Evolutionary conservation across 164 flowering plant genomes (phyloP), one percentile per base, ranked within the genome.

Genomic region (Buxus sempervirens): DNA sequence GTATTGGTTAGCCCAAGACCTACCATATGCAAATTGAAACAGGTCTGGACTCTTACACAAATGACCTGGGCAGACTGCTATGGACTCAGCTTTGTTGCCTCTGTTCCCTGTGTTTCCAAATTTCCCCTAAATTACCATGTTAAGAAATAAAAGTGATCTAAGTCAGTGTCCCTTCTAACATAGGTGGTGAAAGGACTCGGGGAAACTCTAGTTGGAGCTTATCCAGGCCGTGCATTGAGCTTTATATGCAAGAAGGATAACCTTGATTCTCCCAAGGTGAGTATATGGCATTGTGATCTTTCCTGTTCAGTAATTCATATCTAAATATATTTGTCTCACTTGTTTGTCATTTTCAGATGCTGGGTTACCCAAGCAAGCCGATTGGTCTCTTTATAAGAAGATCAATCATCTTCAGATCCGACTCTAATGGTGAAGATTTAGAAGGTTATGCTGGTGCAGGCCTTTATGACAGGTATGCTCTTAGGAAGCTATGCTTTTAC

Each of bases 381-480:
- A 82, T 90, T 70, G 98, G 97, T 42, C 97, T 95, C 64, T 95
- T 89, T 63, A 90, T 95, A 63, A 88, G 79, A 68, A 81, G 82
- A 57, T 95, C 99, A 12, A 89, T 92, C 45, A 95, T 95, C 74
- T 95, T 92, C 79, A 82, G 98, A 60, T 95, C 99, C 48, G 99
- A 95, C 73, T 95, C 97, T 69, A 95, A 92, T 70, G 99, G 97
- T 74, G 99, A 95, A 78, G 99, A 95, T 82, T 84, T 95, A 20
- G 98, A 90, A 82, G 98, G 97, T 58, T 95, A 95, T 84, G 99
- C 99, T 32, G 99, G 99, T 64, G 99, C 98, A 24, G 99, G 99
- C 42, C 93, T 95, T 66, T 95, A 95, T 70, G 98, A 95, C 62
- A 95, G 99, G 99, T 92, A 79, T 71, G 62, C 22, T 70, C 48